Conservation (phyloP, 2,329 filamentous ascomycete genomes). For the Clonostachys solani region DNA sequence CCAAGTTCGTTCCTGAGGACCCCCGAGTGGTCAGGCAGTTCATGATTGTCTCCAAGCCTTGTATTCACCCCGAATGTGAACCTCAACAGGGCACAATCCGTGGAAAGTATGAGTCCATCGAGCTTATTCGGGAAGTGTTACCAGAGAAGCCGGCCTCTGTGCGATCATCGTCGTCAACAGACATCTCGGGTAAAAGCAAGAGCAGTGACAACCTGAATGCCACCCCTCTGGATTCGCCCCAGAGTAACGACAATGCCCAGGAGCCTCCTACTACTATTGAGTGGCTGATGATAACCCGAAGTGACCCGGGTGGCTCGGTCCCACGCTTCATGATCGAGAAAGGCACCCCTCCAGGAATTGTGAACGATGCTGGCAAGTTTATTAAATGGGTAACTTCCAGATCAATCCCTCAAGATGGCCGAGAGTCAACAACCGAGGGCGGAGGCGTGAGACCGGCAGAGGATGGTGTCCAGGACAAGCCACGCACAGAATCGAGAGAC, state of each 20-base stretch:
- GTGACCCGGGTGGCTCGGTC: slow-evolving; percentile 83
- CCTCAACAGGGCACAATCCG: slow-evolving; percentile 70
- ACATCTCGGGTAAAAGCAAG: slow-evolving; percentile 4
- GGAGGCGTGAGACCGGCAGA: background rate
- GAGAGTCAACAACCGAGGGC: background rate
- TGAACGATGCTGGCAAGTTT: slow-evolving; percentile 76
- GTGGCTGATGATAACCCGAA: slow-evolving; percentile 90
- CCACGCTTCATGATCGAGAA: slow-evolving; percentile 89
- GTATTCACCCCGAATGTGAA: slow-evolving; percentile 70
- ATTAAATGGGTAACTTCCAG: slow-evolving; percentile 63
- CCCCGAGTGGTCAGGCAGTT: slow-evolving; percentile 59
- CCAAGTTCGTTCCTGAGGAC: slow-evolving; percentile 24
- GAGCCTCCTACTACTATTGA: slow-evolving; percentile 53
- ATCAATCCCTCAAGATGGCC: slow-evolving; percentile 4
- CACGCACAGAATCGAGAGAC: background rate
- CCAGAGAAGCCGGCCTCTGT: slow-evolving; percentile 33
- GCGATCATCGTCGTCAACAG: slow-evolving; percentile 23
- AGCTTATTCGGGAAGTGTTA: slow-evolving; percentile 82
- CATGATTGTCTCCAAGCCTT: slow-evolving; percentile 85
- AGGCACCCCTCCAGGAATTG: slow-evolving; percentile 77
- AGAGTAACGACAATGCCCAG: slow-evolving; percentile 4
- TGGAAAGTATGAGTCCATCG: slow-evolving; percentile 86
- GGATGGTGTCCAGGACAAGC: background rate
- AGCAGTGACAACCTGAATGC: slow-evolving; percentile 6
- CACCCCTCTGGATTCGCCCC: background rate